These are phyloP conservation scores for Lablab purpureus DNA, from an alignment of 306 rosid genomes.

Conservation along the genomic window DNA sequence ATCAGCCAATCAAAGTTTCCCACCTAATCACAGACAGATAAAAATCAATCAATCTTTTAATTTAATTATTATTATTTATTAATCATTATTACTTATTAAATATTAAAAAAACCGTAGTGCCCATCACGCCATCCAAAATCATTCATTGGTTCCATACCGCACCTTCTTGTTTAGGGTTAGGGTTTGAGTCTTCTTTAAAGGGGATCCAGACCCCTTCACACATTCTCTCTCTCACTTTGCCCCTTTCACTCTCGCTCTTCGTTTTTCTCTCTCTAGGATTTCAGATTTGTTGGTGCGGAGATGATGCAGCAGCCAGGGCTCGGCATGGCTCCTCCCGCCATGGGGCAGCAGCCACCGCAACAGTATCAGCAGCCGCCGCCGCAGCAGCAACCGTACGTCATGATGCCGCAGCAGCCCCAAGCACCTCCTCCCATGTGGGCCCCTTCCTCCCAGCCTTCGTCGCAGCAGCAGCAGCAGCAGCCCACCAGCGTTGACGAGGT, in stretches of 20 bases:
- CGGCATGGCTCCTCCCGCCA: conserved; percentile 65
- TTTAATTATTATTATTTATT: background rate
- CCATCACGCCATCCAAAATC: background rate
- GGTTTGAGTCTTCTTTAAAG: conserved; percentile 49
- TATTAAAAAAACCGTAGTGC: conserved; percentile 18
- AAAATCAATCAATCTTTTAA: conserved; percentile 7
- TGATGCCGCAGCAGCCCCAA: conserved; percentile 80
- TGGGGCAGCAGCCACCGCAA: conserved; percentile 67
- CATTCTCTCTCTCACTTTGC: conserved; percentile 10
- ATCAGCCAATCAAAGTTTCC: background rate
- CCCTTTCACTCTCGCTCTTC: conserved; percentile 15
- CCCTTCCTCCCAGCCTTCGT: conserved; percentile 51
- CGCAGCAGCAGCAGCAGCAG: conserved; percentile 57
- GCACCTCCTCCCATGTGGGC: conserved; percentile 68
- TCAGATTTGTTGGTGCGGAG: conserved; percentile 40
- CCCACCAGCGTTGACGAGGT: conserved; percentile 78
- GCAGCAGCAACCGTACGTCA: conserved; percentile 65
- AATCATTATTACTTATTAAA: background rate
- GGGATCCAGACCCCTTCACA: background rate
- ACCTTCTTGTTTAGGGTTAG: conserved; percentile 65
- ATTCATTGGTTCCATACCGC: background rate
- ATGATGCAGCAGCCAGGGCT: conserved; percentile 94
- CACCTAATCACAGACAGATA: background rate
- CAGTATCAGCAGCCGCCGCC: conserved; percentile 62
- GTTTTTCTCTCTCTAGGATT: conserved; percentile 20